Conservation (phyloP, 2,329 filamentous ascomycete genomes). For the Reticulascus tulasneorum region DNA sequence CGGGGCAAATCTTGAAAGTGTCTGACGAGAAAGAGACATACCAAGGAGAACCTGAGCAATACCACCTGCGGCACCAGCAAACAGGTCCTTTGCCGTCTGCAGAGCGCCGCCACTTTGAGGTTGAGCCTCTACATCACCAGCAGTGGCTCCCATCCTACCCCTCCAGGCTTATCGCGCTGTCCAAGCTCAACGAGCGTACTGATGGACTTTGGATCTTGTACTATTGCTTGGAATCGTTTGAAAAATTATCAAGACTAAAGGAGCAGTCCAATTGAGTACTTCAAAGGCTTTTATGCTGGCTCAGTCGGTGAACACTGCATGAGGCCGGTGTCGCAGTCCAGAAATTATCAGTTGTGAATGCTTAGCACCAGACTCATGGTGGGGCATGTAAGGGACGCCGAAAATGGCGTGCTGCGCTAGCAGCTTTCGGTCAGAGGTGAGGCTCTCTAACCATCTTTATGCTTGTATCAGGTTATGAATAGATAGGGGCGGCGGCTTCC, state of each 20-base stretch:
- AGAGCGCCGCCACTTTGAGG: conserved; percentile 29
- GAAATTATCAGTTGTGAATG: conserved; percentile 1
- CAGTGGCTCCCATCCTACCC: conserved; percentile 28
- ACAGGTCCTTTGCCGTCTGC: conserved; percentile 81
- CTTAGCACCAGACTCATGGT: not conserved
- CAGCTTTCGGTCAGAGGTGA: not conserved
- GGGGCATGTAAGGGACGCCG: not conserved
- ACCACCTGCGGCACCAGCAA: conserved; percentile 85
- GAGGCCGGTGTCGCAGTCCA: not conserved
- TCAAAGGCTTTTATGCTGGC: too few species aligned
- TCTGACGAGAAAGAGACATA: conserved; percentile 43
- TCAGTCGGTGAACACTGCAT: too few species aligned
- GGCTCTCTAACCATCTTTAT: too few species aligned
- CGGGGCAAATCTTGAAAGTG: too few species aligned
- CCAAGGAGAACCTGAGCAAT: conserved; percentile 91
- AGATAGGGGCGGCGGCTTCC: too few species aligned
- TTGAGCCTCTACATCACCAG: conserved; percentile 28
- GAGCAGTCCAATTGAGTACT: too few species aligned
- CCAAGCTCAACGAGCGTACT: not conserved
- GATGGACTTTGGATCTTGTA: not conserved
- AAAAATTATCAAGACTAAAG: not conserved
- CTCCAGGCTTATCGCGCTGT: too few species aligned
- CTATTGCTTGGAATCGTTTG: not conserved
- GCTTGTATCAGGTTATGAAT: too few species aligned
- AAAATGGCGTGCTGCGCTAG: not conserved